These are phyloP conservation scores for Syncephalastrum sp. DNA, from an alignment of 371 early-diverging fungal species.

Conservation along the genomic window DNA sequence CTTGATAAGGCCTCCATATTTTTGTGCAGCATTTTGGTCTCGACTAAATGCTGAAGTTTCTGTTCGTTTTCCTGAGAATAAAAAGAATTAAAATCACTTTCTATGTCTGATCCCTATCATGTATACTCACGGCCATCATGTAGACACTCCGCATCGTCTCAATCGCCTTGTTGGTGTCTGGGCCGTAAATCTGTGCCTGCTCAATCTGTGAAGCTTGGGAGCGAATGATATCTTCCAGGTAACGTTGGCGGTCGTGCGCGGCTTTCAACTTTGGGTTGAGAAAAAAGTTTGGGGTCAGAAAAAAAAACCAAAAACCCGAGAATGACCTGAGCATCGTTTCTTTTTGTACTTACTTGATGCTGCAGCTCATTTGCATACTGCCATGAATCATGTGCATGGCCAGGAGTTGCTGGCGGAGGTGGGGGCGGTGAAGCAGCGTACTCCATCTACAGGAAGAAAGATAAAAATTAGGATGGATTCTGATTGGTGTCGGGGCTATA, in stretches of 20 bases:
- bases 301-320: no score
- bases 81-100: not conserved
- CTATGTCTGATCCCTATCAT: not conserved
- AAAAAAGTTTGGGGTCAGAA: not conserved
- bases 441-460: conserved; percentile 12
- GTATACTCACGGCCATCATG: conserved; percentile 25
- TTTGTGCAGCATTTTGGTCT: conserved; percentile 25
- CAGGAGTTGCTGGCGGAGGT: not conserved
- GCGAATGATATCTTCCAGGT: conserved; percentile 28
- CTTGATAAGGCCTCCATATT: conserved; percentile 28
- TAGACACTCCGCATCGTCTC: conserved; percentile 36
- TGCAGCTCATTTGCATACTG: conserved; percentile 18
- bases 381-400: conserved; percentile 1
- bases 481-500: no score
- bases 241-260: conserved; percentile 26
- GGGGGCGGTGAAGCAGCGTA: conserved; percentile 7
- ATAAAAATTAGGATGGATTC: no score
- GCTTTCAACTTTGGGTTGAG: not conserved
- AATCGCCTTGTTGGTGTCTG: conserved; percentile 23
- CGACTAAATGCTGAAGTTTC: conserved; percentile 22
- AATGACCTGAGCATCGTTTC: no score
- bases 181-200: conserved; percentile 11
- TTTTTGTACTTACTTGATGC: conserved; percentile 18
- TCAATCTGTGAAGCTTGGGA: conserved; percentile 33
- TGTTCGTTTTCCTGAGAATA: conserved; percentile 31